Evolutionary conservation across 2,329 filamentous ascomycete species (phyloP), one percentile per base, ranked within the genome.

Genomic region (Ophidiomyces ophidiicola): DNA sequence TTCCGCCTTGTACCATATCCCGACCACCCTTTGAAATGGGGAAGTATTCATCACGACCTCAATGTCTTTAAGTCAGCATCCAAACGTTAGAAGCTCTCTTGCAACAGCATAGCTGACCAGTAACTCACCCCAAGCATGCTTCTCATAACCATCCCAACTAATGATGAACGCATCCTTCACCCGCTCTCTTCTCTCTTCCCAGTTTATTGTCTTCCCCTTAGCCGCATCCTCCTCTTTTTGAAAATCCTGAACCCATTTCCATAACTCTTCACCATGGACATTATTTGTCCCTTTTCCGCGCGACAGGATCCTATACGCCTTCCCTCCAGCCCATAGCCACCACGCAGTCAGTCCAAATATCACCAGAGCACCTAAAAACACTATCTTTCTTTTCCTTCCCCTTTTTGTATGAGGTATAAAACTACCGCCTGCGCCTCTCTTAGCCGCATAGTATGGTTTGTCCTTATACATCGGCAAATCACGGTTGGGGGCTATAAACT

Each of bases 381-480:
- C 60, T 43, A 80, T 68, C 64, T 80, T 83, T 52, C 73, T 72
- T 58, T 71, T 72, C 64, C 75, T 78, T 50, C 74, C 61, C 23
- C 74, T 26, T 14, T 12, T 29, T 3, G 31, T 17, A 24, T 23
- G 23, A 3, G 15, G 30, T 2, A 10, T 18, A 12, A 24, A 2
- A 3, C 19, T n/a, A n/a, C n/a, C 29, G 12, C 36, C 36, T 7
- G 24, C 69, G 36, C 69, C 68, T 45, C 69, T 54, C 49, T 72
- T 68, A 44, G 62, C 56, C n/a, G 60, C 52, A 42, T 61, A 66
- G 56, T 83, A 90, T n/a, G 90, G 90, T 60, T 98, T 98, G 64
- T 98, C 90, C 64, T 98, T 98, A 68, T 98, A 98, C 82, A 96
- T 87, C 32, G 90, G 90, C 46, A 98, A 66, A 42, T 76, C 68